Conservation (phyloP, 805 yeast species). For the Candida nonsorbophila region DNA sequence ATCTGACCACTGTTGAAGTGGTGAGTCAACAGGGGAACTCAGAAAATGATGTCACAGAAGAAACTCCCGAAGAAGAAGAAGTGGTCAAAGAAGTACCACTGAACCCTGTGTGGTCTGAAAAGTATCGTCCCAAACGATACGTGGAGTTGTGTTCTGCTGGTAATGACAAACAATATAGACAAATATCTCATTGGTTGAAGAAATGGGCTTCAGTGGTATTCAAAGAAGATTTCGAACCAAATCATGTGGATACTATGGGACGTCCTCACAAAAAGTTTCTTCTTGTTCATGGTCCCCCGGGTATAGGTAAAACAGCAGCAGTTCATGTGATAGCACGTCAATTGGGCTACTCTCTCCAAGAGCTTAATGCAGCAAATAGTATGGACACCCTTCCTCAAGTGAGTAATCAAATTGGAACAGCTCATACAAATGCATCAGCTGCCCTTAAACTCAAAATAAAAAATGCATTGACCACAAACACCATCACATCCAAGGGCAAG, state of each 20-base stretch:
- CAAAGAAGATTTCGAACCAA: conserved; percentile 13
- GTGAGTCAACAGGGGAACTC: no score
- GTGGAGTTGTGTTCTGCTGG: conserved; percentile 39
- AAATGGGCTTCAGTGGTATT: conserved; percentile 33
- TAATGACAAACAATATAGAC: conserved; percentile 37
- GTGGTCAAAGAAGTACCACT: conserved; percentile 3
- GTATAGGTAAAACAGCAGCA: conserved; percentile 86
- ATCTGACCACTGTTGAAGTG: no score
- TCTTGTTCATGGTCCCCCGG: conserved; percentile 87
- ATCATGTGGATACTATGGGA: conserved; percentile 22
- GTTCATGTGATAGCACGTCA: conserved; percentile 82
- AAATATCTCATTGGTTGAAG: conserved; percentile 34
- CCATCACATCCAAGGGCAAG: conserved; percentile 52
- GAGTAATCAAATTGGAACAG: conserved; percentile 25
- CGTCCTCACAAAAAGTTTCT: conserved; percentile 51
- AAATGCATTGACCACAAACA: conserved; percentile 54
- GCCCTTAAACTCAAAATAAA: conserved; percentile 30
- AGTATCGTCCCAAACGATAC: conserved; percentile 31
- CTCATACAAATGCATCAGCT: conserved; percentile 15
- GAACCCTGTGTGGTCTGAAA: conserved; percentile 31
- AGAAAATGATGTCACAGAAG: no score
- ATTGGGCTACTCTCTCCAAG: conserved; percentile 74
- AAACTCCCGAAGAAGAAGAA: not conserved
- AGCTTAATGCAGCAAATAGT: conserved; percentile 68
- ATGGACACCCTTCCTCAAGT: conserved; percentile 29